Percentiles rank a stretch among this genome's conserved stretches.
phyloP scores from a whole-genome alignment of 352 stramenopile genomes.

The Phytophthora podocarpi region DNA sequence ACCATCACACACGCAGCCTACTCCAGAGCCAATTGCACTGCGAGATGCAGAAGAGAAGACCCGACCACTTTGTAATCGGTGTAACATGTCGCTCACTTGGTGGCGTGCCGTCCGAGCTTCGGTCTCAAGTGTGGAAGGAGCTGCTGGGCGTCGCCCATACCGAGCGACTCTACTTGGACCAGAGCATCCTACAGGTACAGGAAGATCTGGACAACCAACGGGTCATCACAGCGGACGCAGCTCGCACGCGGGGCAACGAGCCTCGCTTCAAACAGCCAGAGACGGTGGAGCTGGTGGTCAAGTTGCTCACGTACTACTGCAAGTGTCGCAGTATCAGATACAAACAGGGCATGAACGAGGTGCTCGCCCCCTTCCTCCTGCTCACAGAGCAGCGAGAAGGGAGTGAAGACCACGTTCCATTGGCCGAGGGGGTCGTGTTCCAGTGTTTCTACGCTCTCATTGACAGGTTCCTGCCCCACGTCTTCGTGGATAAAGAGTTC shows the following conservation, averaged over 20 bases:
- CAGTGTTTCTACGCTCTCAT: constrained; percentile 92
- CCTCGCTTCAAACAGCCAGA: constrained; percentile 71
- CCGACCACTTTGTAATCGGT: constrained; percentile 75
- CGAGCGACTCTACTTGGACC: constrained; percentile 66
- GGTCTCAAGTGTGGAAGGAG: constrained; percentile 79
- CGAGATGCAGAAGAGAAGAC: constrained; percentile 72
- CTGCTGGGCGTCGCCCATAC: constrained; percentile 71
- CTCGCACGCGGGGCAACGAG: constrained; percentile 84
- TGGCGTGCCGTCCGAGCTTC: constrained; percentile 56
- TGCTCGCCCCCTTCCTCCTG: constrained; percentile 91
- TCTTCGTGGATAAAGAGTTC: constrained; percentile 92
- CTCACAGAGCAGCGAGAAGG: constrained; percentile 43
- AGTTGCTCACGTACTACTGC: constrained; percentile 94
- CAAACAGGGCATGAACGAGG: constrained; percentile 96
- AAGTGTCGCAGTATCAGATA: constrained; percentile 90
- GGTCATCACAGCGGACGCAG: constrained; percentile 89
- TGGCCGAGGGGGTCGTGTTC: constrained; percentile 78
- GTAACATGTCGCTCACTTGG: constrained; percentile 76
- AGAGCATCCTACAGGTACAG: constrained; percentile 75
- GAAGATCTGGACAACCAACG: constrained; percentile 91
- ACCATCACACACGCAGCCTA: neutral
- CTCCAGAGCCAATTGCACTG: constrained; percentile 48
- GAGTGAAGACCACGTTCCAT: constrained; percentile 29
- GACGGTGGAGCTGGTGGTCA: constrained; percentile 76
- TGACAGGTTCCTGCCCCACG: constrained; percentile 86